Percentiles rank a stretch among this genome's conserved stretches.
These are phyloP conservation scores for Capsicum baccatum DNA, from an alignment of 257 asterid genomes.

Conservation along the genomic window DNA sequence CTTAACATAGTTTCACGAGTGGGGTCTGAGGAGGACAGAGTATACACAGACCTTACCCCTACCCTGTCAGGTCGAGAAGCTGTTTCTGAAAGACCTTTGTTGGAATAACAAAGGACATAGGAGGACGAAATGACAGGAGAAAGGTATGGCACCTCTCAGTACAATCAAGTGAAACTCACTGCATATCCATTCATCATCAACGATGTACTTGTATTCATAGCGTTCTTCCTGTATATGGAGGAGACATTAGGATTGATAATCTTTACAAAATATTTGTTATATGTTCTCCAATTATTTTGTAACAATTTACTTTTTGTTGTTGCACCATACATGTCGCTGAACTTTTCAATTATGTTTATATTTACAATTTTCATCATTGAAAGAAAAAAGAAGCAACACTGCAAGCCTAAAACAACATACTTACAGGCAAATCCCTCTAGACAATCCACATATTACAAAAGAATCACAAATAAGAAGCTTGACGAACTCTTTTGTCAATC, in stretches of 20 bases:
- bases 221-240: slow-evolving; percentile 70
- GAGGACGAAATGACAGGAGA: no score
- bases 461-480: no score
- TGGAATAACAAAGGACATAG: no score
- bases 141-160: neutral
- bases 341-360: neutral
- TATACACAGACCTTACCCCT: no score
- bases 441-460: slow-evolving; percentile 57
- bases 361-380: neutral
- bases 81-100: no score
- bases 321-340: neutral
- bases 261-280: neutral
- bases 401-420: slow-evolving; percentile 33
- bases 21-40: no score
- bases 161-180: slow-evolving; percentile 34
- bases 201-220: slow-evolving; percentile 88
- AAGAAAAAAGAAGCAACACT: neutral
- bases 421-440: slow-evolving; percentile 70
- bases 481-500: no score
- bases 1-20: neutral
- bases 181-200: slow-evolving; percentile 79
- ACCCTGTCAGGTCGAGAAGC: no score
- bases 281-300: neutral
- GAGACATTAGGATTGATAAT: neutral
- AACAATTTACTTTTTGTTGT: neutral